Evolutionary conservation across 78 protist genomes (phyloP).

Genomic region (Ministeria vibrans): DNA sequence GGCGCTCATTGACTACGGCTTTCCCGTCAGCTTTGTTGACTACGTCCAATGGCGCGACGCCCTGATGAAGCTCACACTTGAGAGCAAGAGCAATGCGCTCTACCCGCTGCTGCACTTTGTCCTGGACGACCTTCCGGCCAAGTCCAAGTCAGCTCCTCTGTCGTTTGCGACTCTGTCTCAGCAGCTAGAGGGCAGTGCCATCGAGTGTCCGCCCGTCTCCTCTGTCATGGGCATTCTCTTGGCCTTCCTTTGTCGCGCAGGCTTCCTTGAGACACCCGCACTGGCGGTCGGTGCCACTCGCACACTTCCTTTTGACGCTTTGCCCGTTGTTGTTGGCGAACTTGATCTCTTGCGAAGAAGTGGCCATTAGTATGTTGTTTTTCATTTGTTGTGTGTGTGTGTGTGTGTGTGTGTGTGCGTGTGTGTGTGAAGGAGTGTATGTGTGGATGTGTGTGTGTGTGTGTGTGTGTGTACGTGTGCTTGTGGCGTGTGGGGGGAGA

Average conservation of each 20-base stretch:
- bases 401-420: neutral
- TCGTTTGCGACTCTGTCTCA: neutral
- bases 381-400: neutral
- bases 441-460: neutral
- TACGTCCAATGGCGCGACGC: constrained; percentile 25
- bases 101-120: constrained; percentile 40
- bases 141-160: neutral
- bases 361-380: neutral
- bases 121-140: constrained; percentile 29
- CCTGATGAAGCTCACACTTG: neutral
- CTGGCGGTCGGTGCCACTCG: neutral
- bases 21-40: neutral
- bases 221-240: neutral
- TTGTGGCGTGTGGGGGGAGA: no score
- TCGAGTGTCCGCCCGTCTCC: neutral
- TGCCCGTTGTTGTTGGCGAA: neutral
- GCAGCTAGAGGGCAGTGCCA: neutral
- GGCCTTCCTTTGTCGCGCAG: neutral
- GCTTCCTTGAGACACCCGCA: neutral
- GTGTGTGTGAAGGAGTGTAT: neutral
- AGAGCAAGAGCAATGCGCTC: constrained; percentile 8
- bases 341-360: neutral
- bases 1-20: constrained; percentile 1
- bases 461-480: neutral
- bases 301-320: neutral